These are phyloP conservation scores for Cystofilobasidium bisporidii DNA, from an alignment of 768 basidiomycete genomes.

Conservation along the genomic window DNA sequence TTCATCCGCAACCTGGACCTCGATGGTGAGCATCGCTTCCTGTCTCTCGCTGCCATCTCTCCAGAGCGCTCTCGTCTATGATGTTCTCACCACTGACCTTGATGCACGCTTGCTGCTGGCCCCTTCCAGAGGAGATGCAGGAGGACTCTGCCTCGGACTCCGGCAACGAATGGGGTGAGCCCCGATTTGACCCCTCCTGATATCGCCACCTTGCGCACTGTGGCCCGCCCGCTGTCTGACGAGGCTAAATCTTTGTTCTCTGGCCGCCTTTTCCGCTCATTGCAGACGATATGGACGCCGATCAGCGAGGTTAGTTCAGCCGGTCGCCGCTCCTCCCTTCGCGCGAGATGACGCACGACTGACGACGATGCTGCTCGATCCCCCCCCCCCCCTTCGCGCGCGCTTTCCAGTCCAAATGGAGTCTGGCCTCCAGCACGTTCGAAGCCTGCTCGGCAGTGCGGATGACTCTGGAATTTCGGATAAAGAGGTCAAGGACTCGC, in stretches of 20 bases:
- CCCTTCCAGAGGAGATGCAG: conserved; percentile 66
- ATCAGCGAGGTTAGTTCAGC: conserved; percentile 58
- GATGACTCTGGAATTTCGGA: conserved; percentile 60
- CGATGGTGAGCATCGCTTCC: conserved; percentile 38
- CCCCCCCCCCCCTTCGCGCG: conserved; percentile 8
- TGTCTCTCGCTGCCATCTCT: neutral
- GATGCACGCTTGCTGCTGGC: neutral
- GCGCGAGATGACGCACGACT: too few species aligned
- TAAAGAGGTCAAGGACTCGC: conserved; percentile 58
- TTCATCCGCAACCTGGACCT: conserved; percentile 77
- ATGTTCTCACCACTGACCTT: neutral
- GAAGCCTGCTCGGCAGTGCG: conserved; percentile 54
- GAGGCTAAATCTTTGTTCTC: neutral
- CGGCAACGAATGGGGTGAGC: conserved; percentile 46
- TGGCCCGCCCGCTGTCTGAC: neutral
- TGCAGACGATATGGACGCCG: conserved; percentile 56
- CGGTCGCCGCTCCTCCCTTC: neutral
- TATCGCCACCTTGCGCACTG: neutral
- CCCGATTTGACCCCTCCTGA: neutral
- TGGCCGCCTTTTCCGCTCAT: neutral
- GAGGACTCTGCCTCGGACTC: conserved; percentile 70
- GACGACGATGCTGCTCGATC: neutral
- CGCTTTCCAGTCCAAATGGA: conserved; percentile 55
- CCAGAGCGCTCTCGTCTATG: neutral
- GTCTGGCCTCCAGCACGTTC: conserved; percentile 59